Conservation (phyloP, 805 yeast species). For the Myxozyma nipponensis region DNA sequence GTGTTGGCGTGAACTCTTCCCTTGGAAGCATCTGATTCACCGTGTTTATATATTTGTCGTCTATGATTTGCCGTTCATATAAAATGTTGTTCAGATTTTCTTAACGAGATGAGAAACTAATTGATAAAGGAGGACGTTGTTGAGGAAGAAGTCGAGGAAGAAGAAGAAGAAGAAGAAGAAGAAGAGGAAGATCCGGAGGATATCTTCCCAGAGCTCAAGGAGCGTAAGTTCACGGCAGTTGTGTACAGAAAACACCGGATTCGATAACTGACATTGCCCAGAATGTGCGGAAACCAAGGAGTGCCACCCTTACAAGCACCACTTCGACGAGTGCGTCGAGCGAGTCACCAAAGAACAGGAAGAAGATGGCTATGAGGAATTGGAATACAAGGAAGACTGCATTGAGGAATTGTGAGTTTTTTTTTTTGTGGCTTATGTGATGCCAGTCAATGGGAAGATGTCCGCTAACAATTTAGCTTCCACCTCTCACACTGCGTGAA, state of each 20-base stretch:
- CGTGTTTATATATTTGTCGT: too few species aligned
- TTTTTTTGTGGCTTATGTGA: conserved; percentile 1
- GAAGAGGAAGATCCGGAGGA: conserved; percentile 70
- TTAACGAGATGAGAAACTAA: too few species aligned
- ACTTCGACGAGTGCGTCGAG: conserved; percentile 90
- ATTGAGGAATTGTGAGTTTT: conserved; percentile 71
- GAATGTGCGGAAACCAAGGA: conserved; percentile 66
- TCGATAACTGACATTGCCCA: too few species aligned
- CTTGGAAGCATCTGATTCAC: too few species aligned
- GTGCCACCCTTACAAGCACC: conserved; percentile 75
- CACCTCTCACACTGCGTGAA: conserved; percentile 91
- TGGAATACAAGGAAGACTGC: conserved; percentile 90
- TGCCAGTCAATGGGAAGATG: not conserved
- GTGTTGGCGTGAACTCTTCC: too few species aligned
- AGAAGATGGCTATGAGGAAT: conserved; percentile 76
- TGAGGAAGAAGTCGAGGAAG: conserved; percentile 50
- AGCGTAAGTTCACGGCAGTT: conserved; percentile 33
- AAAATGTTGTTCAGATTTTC: too few species aligned
- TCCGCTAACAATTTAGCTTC: conserved; percentile 45
- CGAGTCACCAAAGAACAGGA: conserved; percentile 87
- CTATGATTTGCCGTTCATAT: too few species aligned
- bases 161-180: conserved; percentile 56
- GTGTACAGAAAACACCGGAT: too few species aligned
- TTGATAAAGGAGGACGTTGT: conserved; percentile 35
- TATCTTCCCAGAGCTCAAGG: conserved; percentile 59